A percentile compares a stretch with the other conserved stretches of the same genome.
Evolutionary conservation across 2,329 filamentous ascomycete species (phyloP).

Genomic region (Hansfordia pulvinata): DNA sequence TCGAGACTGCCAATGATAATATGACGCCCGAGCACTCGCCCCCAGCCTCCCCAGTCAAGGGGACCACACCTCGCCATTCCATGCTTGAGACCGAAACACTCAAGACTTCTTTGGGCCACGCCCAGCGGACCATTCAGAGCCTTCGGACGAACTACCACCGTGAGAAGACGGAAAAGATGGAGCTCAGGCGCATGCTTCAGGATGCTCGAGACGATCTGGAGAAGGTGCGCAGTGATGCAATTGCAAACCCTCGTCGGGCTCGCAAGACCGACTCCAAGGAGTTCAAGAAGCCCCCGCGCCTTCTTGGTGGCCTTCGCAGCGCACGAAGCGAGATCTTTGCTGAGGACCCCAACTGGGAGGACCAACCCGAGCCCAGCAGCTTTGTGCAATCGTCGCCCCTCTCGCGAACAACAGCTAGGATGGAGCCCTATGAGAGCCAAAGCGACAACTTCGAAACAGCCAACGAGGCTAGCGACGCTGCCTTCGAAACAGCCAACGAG

Average conservation of each 20-base stretch:
- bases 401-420: conserved; percentile 13
- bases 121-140: conserved; percentile 92
- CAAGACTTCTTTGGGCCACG: conserved; percentile 86
- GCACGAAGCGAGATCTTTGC: conserved; percentile 66
- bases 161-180: conserved; percentile 96
- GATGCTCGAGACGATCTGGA: conserved; percentile 88
- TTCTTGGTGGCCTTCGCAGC: conserved; percentile 63
- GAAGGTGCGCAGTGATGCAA: conserved; percentile 44
- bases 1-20: conserved; percentile 52
- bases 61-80: conserved; percentile 80
- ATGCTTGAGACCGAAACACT: conserved; percentile 92
- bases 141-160: conserved; percentile 90
- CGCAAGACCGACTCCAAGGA: conserved; percentile 51
- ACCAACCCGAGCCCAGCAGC: conserved; percentile 49
- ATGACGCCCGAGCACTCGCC: conserved; percentile 81
- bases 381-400: conserved; percentile 21
- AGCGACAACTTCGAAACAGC: conserved; percentile 69
- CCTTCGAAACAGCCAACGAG: conserved; percentile 62
- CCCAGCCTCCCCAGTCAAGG: conserved; percentile 79
- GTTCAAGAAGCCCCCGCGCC: conserved; percentile 66
- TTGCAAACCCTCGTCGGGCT: conserved; percentile 41
- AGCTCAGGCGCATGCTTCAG: conserved; percentile 87
- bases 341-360: conserved; percentile 84
- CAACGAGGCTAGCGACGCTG: conserved; percentile 57
- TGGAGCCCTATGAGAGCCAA: conserved; percentile 19